Evolutionary conservation across 345 rosid species (phyloP).

Genomic region (Cardamine occulta): DNA sequence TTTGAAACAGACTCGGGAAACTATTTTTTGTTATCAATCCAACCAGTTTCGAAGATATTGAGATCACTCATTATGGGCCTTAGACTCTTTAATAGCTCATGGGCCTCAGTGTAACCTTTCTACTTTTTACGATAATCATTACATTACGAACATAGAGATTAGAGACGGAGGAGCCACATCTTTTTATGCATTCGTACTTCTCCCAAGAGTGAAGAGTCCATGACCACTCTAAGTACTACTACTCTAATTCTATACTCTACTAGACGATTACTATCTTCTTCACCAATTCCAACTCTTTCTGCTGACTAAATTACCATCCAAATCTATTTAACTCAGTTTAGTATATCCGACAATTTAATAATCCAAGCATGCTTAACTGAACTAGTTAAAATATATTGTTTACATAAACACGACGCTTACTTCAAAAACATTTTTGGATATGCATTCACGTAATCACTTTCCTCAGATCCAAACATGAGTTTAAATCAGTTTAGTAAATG

Average conservation of each 20-base stretch:
- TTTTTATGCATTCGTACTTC: constrained; percentile 41
- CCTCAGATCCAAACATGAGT: not conserved
- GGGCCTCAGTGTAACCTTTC: too few species aligned
- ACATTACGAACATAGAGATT: too few species aligned
- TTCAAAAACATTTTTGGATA: not conserved
- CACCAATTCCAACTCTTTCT: constrained; percentile 18
- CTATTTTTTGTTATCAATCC: too few species aligned
- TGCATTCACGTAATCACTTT: not conserved
- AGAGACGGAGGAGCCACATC: constrained; percentile 21
- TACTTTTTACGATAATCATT: too few species aligned
- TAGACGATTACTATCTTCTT: not conserved
- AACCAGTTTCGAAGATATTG: too few species aligned
- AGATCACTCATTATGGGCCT: too few species aligned
- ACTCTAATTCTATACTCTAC: constrained; percentile 27
- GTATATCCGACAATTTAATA: not conserved
- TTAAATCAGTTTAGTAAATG: not conserved
- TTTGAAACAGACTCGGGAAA: too few species aligned
- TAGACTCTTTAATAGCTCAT: too few species aligned
- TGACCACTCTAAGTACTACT: constrained; percentile 28
- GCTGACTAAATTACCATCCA: not conserved
- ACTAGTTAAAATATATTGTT: not conserved
- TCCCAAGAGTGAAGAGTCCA: constrained; percentile 27
- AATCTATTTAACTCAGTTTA: not conserved
- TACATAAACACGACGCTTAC: not conserved
- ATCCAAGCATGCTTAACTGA: not conserved